Conservation (phyloP, 345 rosid species). For the Arabidopsis suecica region DNA sequence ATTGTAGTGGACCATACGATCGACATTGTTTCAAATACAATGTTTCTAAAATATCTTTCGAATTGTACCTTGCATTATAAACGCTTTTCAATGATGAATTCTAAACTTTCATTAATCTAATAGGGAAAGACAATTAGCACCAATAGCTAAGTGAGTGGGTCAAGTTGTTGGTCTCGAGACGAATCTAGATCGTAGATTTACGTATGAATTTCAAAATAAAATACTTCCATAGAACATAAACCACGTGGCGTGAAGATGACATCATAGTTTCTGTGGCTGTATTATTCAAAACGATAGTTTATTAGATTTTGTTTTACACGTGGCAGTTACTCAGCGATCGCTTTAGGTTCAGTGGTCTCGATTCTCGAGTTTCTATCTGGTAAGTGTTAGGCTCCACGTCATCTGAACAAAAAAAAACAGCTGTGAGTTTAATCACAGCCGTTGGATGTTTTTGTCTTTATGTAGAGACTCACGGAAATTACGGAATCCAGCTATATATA, state of each 20-base stretch:
- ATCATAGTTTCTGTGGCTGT: slow-evolving; percentile 18
- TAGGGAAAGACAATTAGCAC: slow-evolving; percentile 23
- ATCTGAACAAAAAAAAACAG: not conserved
- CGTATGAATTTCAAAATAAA: not conserved
- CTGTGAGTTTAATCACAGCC: slow-evolving; percentile 29
- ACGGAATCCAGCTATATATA: slow-evolving; percentile 31
- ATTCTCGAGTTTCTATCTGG: slow-evolving; percentile 23
- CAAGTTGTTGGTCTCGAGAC: slow-evolving; percentile 42
- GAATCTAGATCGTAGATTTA: slow-evolving; percentile 36
- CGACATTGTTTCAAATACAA: not conserved
- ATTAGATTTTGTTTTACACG: slow-evolving; percentile 24
- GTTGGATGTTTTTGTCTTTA: slow-evolving; percentile 32
- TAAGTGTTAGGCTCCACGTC: slow-evolving; percentile 1
- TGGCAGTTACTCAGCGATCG: slow-evolving; percentile 13
- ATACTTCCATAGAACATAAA: not conserved
- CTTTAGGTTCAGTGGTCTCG: slow-evolving; percentile 28
- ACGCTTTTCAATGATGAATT: not conserved
- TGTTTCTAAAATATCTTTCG: not conserved
- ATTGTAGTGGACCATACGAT: slow-evolving; percentile 9
- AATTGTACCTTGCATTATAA: not conserved
- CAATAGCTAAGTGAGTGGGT: slow-evolving; percentile 19
- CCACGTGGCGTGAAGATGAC: slow-evolving; percentile 21
- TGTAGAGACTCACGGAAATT: slow-evolving; percentile 22
- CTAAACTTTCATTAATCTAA: not conserved
- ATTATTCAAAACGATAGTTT: slow-evolving; percentile 17